Evolutionary conservation across 495 filamentous ascomycete genomes (phyloP), one percentile per base, ranked within the genome.

Genomic region (Penicillium manginii): DNA sequence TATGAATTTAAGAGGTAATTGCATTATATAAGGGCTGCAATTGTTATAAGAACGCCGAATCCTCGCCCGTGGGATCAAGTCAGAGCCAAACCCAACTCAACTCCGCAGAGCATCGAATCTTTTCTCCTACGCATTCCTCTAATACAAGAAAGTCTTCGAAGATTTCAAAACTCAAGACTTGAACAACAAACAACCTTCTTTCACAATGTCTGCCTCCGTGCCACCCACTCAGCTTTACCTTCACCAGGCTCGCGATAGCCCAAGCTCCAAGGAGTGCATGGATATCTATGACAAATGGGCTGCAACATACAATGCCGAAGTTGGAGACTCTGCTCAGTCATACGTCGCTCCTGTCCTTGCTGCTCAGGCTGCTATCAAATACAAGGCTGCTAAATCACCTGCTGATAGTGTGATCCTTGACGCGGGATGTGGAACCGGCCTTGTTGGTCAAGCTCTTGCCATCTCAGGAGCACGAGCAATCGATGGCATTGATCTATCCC

Each of bases 371-470:
- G 70, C 72, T 15, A 48, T 74, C 39, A 59, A 57, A 35, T 60
- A 47, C 58, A 58, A 61, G 45, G 53, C 58, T 11, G 33, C 64
- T 4, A 67, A 42, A 19, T 60, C 33, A 12, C 50, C 65, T 11
- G 45, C 60, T 31, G 55, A 65, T 18, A 68, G 62, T 7, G 52
- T 61, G 12, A 65, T 80, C 40, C 71, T 82, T 0, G 79, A 82
- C 52, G 79, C 79, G 31, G 79, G 78, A 26, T 82, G 79, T 58
- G 79, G 79, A 26, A 82, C 75, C 5, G 79, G 79, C 0, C 68
- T 79, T 6, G 75, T 75, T 4, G 77, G 73, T 3, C 61, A 71
- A 26, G 74, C 67, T 8, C 74, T 81, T n/a, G 59, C 66, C n/a
- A 54, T 66, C 21, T 51, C 62, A 45, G 64, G 69, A 1, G 62